Evolutionary conservation across 2,329 filamentous ascomycete species (phyloP), one percentile per base, ranked within the genome.

Genomic region (Lecanicillium sp.): DNA sequence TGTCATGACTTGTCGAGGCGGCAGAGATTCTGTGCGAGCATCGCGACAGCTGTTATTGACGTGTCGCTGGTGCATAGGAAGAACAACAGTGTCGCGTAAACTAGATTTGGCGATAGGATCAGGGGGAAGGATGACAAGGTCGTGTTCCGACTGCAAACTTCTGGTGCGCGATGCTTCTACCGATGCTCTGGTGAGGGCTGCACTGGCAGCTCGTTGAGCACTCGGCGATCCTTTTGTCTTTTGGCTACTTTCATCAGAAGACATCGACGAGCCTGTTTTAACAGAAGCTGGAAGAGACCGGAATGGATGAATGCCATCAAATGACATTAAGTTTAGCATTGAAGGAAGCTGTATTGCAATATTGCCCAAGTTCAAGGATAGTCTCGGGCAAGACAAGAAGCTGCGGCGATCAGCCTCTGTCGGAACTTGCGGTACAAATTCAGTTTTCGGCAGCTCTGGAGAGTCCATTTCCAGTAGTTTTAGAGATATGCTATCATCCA

Each of bases 361-460:
- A 6, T 49, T 50, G 6, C 56, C 61, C 3, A 67, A 55, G 43
- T 67, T 58, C 20, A 67, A 55, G 4, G 63, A 66, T 19, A 67
- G 52, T 2, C 64, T 59, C 14, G 60, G 58, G 41, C 58, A 63
- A 17, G 46, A 27, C 6, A 39, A 23, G 20, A 47, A 47, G 21
- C 44, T 47, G 3, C 37, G 40, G 7, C 36, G 44, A 20, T 44
- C 33, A 38, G 33, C 10, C 12, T 30, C 33, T 15, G 2, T n/a
- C n/a, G n/a, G n/a, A n/a, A n/a, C 47, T 51, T 8, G 44, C 8
- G n/a, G 33, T 29, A 17, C 38, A 17, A 10, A 23, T 12, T 19
- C 23, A 1, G 19, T 15, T 11, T 8, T 17, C 10, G 27, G 17
- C 6, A 30, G 29, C 8, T 14, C 10, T 23, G 6, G n/a, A 7